Evolutionary conservation across 331 rosid genomes (phyloP).

Genomic region (Malus hybrid): DNA sequence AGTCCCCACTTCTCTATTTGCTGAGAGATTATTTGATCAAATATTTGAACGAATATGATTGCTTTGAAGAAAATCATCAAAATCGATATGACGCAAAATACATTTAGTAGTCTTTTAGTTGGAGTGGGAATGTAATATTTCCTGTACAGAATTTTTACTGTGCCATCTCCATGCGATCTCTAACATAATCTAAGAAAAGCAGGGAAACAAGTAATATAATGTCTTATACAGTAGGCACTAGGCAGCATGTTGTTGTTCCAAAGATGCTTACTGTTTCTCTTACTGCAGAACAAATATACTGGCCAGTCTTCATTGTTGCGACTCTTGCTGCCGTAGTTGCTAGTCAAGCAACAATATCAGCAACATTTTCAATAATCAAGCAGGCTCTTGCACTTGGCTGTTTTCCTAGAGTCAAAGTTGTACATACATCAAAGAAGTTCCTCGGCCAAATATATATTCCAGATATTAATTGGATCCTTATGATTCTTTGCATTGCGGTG

Average conservation of each 20-base stretch:
- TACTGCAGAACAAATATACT: conserved; percentile 67
- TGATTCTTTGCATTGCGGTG: conserved; percentile 95
- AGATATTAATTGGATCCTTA: conserved; percentile 93
- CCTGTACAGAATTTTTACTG: neutral
- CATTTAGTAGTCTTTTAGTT: no score
- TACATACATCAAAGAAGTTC: conserved; percentile 81
- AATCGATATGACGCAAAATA: no score
- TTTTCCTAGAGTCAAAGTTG: conserved; percentile 96
- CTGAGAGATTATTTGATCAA: no score
- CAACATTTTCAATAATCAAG: conserved; percentile 92
- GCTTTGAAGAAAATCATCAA: no score
- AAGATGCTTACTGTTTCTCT: neutral
- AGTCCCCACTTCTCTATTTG: no score
- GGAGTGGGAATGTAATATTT: no score
- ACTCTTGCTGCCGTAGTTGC: conserved; percentile 94
- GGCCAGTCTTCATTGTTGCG: conserved; percentile 93
- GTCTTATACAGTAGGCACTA: neutral
- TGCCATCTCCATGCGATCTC: neutral
- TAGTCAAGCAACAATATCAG: conserved; percentile 92
- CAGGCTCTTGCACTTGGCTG: conserved; percentile 97
- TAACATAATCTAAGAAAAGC: neutral
- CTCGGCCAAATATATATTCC: conserved; percentile 95
- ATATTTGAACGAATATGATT: no score
- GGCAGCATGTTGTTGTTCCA: neutral
- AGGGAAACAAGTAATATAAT: neutral